Conservation (phyloP, 2,329 filamentous ascomycete species). For the Trichoderma asperellum region DNA sequence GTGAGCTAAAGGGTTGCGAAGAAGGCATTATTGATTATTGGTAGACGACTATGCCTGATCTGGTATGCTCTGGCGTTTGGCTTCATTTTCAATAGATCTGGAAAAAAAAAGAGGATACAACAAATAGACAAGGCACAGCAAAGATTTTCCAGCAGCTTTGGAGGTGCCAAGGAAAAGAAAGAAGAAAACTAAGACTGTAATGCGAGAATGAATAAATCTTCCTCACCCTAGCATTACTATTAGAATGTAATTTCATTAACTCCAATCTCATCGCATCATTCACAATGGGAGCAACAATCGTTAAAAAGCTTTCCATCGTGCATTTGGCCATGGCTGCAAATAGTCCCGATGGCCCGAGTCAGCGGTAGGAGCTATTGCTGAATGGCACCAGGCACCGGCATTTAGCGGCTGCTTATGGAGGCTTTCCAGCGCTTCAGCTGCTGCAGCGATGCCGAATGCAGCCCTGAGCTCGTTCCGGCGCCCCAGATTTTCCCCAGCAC, state of each 20-base stretch:
- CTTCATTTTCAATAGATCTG: slow-evolving; percentile 1
- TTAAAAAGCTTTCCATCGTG: background rate
- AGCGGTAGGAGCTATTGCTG: background rate
- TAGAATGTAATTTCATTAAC: background rate
- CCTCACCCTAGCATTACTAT: background rate
- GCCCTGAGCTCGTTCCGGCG: background rate
- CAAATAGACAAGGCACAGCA: background rate
- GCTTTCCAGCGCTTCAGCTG: slow-evolving; percentile 2
- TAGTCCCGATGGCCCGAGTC: background rate
- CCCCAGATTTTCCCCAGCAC: slow-evolving; percentile 27
- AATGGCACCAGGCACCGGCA: background rate
- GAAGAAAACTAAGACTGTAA: background rate
- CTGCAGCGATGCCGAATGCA: slow-evolving; percentile 6
- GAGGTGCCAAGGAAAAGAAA: background rate
- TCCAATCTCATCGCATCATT: background rate
- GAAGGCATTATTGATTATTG: background rate
- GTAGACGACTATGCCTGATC: background rate
- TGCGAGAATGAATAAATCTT: background rate
- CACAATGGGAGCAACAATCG: background rate
- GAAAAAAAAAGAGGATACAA: background rate
- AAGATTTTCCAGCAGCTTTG: background rate
- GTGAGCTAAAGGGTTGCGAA: slow-evolving; percentile 10
- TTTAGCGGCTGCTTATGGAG: background rate
- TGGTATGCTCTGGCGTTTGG: background rate
- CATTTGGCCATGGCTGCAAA: background rate